Conservation (phyloP, 179 eudicot genomes). For the Spinacia oleracea region DNA sequence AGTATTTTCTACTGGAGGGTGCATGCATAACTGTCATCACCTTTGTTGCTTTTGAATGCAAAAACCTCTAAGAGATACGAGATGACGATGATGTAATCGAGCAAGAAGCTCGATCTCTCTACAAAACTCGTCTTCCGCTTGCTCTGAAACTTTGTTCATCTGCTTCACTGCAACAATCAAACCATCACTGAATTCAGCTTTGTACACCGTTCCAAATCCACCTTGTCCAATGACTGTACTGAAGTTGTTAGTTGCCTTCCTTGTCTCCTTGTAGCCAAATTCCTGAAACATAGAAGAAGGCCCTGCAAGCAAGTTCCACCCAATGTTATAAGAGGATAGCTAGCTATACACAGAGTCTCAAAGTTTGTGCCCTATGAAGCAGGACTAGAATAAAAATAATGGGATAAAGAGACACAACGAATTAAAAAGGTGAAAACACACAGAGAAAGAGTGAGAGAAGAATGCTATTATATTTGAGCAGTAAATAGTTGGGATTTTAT, state of each 20-base stretch:
- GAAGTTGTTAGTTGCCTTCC: slow-evolving; percentile 78
- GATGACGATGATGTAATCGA: slow-evolving; percentile 94
- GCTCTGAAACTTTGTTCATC: slow-evolving; percentile 83
- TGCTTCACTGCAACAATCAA: slow-evolving; percentile 73
- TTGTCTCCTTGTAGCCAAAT: slow-evolving; percentile 75
- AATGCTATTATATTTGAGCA: not conserved
- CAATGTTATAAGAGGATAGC: not conserved
- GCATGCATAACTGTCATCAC: slow-evolving; percentile 34
- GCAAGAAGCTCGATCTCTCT: slow-evolving; percentile 92
- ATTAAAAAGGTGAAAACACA: not conserved
- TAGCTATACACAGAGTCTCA: no score
- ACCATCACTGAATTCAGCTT: slow-evolving; percentile 75
- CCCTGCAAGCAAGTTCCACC: slow-evolving; percentile 43
- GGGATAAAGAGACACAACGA: not conserved
- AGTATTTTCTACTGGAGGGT: not conserved
- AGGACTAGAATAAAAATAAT: not conserved
- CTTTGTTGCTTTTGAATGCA: slow-evolving; percentile 73
- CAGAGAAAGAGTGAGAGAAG: not conserved
- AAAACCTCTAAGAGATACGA: slow-evolving; percentile 82
- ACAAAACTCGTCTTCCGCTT: slow-evolving; percentile 92
- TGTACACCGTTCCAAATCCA: slow-evolving; percentile 91
- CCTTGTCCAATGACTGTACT: slow-evolving; percentile 82
- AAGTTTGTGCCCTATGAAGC: not conserved
- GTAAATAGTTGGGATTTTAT: slow-evolving; percentile 1
- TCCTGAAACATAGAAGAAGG: slow-evolving; percentile 65